Evolutionary conservation across 192 early-diverging fungal species (phyloP).

Genomic region (Coemansia asiatica): DNA sequence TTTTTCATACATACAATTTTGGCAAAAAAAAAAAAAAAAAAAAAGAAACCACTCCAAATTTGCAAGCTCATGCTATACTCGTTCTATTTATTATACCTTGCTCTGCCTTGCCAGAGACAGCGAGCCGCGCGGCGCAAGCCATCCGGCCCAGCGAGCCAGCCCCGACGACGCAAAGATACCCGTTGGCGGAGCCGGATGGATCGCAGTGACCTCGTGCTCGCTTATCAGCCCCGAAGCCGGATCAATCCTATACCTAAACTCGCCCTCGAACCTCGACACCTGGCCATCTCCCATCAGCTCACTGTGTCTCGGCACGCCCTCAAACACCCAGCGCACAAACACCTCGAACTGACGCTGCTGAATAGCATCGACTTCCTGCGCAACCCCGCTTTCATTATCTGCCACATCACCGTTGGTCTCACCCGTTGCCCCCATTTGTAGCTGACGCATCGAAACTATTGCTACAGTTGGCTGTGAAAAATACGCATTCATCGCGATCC

Average conservation of each 20-base stretch:
- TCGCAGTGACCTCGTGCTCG: constrained; percentile 46
- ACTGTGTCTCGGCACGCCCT: constrained; percentile 40
- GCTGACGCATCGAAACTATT: constrained; percentile 26
- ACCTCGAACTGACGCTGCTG: constrained; percentile 14
- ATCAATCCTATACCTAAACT: constrained; percentile 45
- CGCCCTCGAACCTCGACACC: constrained; percentile 48
- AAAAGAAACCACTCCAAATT: no score
- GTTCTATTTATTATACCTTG: no score
- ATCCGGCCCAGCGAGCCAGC: constrained; percentile 46
- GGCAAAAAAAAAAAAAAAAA: no score
- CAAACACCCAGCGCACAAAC: constrained; percentile 51
- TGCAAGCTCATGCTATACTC: no score
- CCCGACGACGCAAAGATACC: constrained; percentile 25
- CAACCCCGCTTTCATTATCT: neutral
- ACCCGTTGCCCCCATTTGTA: neutral
- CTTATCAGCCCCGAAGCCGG: constrained; percentile 24
- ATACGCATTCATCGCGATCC: constrained; percentile 39
- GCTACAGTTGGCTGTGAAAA: constrained; percentile 25
- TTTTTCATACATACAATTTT: neutral
- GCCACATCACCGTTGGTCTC: neutral
- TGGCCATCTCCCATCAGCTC: constrained; percentile 23
- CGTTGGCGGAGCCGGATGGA: constrained; percentile 48
- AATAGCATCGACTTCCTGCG: neutral
- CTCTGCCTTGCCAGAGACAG: constrained; percentile 17
- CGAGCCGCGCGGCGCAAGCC: constrained; percentile 42